Evolutionary conservation across 2,329 filamentous ascomycete species (phyloP).

Genomic region (Calonectria ilicicola): DNA sequence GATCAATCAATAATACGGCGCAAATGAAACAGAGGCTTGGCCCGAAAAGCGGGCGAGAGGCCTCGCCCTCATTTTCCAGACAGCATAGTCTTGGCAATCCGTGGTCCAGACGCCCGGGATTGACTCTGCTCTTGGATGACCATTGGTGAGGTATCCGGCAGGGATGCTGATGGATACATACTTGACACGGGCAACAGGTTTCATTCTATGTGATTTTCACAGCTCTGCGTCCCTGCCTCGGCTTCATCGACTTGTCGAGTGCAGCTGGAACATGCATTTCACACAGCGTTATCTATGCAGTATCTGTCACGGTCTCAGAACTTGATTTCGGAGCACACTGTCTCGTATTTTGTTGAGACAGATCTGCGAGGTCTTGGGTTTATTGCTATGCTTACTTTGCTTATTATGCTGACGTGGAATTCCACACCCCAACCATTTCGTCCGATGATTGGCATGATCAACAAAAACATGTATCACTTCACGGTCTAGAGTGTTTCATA

Average conservation of each 20-base stretch:
- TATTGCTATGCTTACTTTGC: constrained; percentile 1
- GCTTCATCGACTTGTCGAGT: background rate
- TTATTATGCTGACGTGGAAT: constrained; percentile 3
- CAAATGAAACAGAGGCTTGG: background rate
- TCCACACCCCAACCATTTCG: background rate
- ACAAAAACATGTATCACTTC: background rate
- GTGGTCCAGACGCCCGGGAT: background rate
- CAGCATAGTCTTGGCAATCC: background rate
- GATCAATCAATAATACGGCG: background rate
- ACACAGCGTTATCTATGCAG: background rate
- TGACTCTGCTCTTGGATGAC: background rate
- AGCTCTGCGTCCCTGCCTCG: background rate
- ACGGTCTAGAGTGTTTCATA: background rate
- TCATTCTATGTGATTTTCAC: background rate
- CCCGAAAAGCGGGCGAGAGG: background rate
- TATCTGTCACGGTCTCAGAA: background rate
- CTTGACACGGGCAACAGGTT: background rate
- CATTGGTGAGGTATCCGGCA: background rate
- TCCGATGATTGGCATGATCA: background rate
- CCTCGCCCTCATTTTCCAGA: background rate
- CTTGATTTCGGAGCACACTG: background rate
- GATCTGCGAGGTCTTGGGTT: background rate
- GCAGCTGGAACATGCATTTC: background rate
- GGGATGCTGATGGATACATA: background rate
- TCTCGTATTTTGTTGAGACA: constrained; percentile 7